Evolutionary conservation across 2,329 filamentous ascomycete species (phyloP).

Genomic region (Fusarium nanum): DNA sequence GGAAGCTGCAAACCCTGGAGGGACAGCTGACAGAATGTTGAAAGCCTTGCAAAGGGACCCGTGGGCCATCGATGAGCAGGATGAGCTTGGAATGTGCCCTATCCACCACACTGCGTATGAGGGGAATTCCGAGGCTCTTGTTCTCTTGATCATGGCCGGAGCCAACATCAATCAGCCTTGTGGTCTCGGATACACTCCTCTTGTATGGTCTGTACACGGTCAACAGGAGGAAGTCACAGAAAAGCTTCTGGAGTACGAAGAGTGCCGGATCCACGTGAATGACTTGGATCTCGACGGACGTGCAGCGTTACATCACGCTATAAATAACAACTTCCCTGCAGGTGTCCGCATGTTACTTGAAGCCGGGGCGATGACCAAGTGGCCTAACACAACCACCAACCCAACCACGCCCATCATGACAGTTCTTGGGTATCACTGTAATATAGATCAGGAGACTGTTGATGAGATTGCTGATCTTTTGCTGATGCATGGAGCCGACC

Average conservation of each 20-base stretch:
- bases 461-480: background rate
- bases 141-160: background rate
- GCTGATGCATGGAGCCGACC: background rate
- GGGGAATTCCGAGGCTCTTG: rapidly evolving
- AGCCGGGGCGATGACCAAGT: conserved; percentile 10
- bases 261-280: background rate
- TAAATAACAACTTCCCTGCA: rapidly evolving
- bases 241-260: background rate
- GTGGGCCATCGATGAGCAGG: background rate
- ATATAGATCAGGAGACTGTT: no score
- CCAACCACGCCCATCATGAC: background rate
- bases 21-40: background rate
- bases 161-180: conserved; percentile 1
- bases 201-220: rapidly evolving
- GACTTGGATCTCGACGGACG: rapidly evolving
- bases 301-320: background rate
- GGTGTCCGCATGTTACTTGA: conserved; percentile 12
- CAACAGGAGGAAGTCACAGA: rapidly evolving
- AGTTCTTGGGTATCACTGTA: rapidly evolving
- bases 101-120: rapidly evolving
- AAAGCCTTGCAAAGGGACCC: conserved; percentile 4
- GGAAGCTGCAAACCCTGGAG: background rate
- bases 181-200: rapidly evolving
- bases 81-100: rapidly evolving
- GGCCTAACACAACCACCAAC: rapidly evolving